These are phyloP conservation scores for Musa troglodytarum DNA, from an alignment of 176 grass and related monocot genomes.

Conservation along the genomic window DNA sequence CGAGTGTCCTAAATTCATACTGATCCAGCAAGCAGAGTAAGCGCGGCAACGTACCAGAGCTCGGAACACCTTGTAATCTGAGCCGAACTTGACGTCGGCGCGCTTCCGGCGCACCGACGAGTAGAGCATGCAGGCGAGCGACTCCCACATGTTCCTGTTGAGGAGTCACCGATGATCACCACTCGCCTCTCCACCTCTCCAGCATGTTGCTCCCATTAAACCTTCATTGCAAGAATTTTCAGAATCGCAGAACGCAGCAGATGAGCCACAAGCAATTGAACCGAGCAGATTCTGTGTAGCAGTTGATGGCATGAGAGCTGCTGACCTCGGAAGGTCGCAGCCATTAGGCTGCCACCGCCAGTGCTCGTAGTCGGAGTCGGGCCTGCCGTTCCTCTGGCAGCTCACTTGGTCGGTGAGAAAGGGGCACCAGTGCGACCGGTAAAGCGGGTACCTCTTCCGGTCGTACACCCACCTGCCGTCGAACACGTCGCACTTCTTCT, in stretches of 20 bases:
- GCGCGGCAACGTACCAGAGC: constrained; percentile 29
- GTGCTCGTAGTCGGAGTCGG: constrained; percentile 49
- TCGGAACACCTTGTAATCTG: constrained; percentile 37
- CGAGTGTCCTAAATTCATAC: no score
- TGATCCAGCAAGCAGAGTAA: no score
- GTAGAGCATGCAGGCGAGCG: constrained; percentile 58
- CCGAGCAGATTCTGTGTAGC: not conserved
- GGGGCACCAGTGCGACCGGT: constrained; percentile 39
- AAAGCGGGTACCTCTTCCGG: constrained; percentile 34
- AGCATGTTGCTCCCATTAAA: constrained; percentile 22
- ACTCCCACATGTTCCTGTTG: constrained; percentile 77
- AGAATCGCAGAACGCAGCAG: no score
- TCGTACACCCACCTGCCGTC: constrained; percentile 44
- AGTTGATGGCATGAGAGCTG: not conserved
- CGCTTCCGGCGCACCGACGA: constrained; percentile 33
- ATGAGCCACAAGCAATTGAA: not conserved
- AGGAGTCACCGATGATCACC: constrained; percentile 60
- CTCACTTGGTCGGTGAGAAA: constrained; percentile 56
- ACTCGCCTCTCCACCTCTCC: constrained; percentile 41
- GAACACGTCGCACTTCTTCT: constrained; percentile 33
- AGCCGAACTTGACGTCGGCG: constrained; percentile 17
- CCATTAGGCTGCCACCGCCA: constrained; percentile 49
- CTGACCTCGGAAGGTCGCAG: constrained; percentile 13
- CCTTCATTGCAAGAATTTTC: not conserved
- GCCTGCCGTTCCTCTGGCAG: constrained; percentile 50